Base-by-base conservation (phyloP, 2,329 filamentous ascomycete genomes). In the Tolypocladium capitatum region DNA sequence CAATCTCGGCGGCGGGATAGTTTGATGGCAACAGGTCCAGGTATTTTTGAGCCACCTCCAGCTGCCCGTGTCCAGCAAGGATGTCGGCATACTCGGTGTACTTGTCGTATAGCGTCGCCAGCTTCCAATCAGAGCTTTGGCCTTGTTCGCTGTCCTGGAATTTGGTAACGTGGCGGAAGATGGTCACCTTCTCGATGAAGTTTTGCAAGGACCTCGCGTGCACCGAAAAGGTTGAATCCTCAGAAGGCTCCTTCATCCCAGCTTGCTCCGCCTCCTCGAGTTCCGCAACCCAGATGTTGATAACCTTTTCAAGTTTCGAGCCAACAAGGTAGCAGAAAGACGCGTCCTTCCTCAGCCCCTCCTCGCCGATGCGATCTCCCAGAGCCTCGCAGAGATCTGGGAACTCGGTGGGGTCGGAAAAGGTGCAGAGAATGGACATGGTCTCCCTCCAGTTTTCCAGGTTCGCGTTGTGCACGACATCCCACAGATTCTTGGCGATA, bases 41-140 rank as follows among this genome's bases (percentile, higher is more conserved):
- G 60, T 98, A 98, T 64, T 86, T 90, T 67, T 95, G 85, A 5
- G 92, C 94, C 56, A 89, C 80, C 31, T 81, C 75, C 47, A 98
- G 71, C 58, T 94, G 86, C 13, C 94, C 92, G 60, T 96, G 87
- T 7, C 87, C 81, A 43, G 92, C 89, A 49, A 94, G 81, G 55
- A 98, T 90, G 62, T 98, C 91, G 14, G 92, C 91, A 63, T 97
- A 98, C 68, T 98, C 92, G 28, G 86, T 83, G 62, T 98, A 98
- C 68, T 95, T 95, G 63, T 89, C 83, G 65, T 98, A 98, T 46
- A 98, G 72, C 2, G 83, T 75, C 34, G 81, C 77, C 50, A 98
- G 80, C 69, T 94, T 96, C 91, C 91, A 98, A 56, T 83, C 86
- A 1, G 82, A 81, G 10, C 78, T 73, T 56, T 86, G 78, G 43